Conservation (phyloP, 1,139 yeast genomes). For the Suhomyces terraborum region DNA sequence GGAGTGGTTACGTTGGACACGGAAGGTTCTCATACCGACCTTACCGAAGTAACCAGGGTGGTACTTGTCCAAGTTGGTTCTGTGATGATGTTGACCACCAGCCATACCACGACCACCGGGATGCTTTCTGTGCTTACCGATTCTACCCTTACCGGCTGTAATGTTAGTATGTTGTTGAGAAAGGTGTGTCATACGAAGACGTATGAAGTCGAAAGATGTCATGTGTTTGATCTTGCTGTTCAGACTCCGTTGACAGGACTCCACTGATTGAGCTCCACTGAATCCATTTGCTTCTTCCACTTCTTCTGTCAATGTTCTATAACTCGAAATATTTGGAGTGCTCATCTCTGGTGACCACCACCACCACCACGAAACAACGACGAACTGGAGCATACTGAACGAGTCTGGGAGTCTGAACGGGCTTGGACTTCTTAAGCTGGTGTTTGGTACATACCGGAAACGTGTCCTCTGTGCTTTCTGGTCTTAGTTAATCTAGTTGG, state of each 20-base stretch:
- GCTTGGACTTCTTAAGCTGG: background rate
- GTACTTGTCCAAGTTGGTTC: constrained; percentile 99
- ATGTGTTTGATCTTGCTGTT: no score
- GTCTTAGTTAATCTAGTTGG: constrained; percentile 99
- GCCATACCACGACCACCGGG: constrained; percentile 99
- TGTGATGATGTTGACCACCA: constrained; percentile 99
- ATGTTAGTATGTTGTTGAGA: constrained; percentile 35
- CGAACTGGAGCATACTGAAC: no score
- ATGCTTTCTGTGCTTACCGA: constrained; percentile 99
- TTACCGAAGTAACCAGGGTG: constrained; percentile 99
- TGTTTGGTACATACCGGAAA: constrained; percentile 76
- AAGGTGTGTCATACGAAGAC: no score
- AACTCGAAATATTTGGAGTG: background rate
- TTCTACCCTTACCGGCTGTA: constrained; percentile 99
- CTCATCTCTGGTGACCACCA: constrained; percentile 10
- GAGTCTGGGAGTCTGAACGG: no score
- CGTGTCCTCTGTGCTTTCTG: constrained; percentile 99
- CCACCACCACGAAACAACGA: no score
- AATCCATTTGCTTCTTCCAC: background rate
- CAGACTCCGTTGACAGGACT: no score
- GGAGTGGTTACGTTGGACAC: constrained; percentile 93
- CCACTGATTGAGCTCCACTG: no score
- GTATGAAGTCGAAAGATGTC: no score
- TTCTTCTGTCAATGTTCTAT: no score
- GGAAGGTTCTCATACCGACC: constrained; percentile 99